Conservation (phyloP, 2,329 filamentous ascomycete species). For the Colletotrichum ledebouriae region DNA sequence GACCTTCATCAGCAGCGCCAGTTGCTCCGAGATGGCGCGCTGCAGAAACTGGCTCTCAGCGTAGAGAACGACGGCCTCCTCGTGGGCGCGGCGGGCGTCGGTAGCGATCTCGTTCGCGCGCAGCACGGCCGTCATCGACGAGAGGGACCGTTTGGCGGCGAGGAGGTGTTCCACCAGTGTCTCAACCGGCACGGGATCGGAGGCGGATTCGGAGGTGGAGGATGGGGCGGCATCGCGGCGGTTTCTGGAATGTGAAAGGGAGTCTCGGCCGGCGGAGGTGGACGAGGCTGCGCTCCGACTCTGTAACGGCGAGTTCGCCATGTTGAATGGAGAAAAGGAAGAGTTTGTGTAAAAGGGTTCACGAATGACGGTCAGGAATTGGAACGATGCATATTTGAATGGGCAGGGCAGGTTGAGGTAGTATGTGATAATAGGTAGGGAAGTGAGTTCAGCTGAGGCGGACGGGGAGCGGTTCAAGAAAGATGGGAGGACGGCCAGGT, state of each 20-base stretch:
- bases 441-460: background rate
- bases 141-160: conserved; percentile 87
- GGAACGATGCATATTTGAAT: conserved; percentile 40
- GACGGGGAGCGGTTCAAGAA: background rate
- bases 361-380: conserved; percentile 32
- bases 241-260: conserved; percentile 40
- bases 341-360: conserved; percentile 19
- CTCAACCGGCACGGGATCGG: conserved; percentile 70
- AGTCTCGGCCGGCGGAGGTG: conserved; percentile 40
- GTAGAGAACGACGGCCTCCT: conserved; percentile 81
- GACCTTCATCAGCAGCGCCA: conserved; percentile 64
- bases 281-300: conserved; percentile 43
- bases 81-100: conserved; percentile 79
- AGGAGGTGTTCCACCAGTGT: conserved; percentile 87
- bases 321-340: conserved; percentile 37
- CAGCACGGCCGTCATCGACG: conserved; percentile 84
- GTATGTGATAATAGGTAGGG: conserved; percentile 12
- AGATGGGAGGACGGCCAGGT: conserved; percentile 3
- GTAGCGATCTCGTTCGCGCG: conserved; percentile 90
- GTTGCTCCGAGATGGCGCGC: conserved; percentile 70
- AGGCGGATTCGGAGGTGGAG: conserved; percentile 48
- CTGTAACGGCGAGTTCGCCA: conserved; percentile 40
- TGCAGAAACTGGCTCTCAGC: conserved; percentile 78
- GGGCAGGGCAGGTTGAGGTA: background rate
- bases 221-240: conserved; percentile 46